Conservation (phyloP, 2,329 filamentous ascomycete species). For the Ophiostoma australiae region DNA sequence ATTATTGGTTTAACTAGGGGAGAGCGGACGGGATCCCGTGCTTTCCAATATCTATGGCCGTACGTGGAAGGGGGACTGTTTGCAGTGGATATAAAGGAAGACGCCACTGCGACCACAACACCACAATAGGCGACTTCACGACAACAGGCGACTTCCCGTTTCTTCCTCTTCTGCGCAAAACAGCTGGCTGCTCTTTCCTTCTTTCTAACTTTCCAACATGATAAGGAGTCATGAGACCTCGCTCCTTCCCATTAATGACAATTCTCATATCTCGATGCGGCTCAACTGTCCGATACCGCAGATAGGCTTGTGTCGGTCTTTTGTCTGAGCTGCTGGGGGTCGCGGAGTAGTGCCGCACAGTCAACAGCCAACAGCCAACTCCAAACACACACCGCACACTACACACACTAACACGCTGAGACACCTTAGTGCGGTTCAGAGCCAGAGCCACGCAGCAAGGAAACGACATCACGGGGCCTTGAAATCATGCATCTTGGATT, state of each 20-base stretch:
- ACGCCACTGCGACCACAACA: background rate
- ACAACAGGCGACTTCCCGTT: background rate
- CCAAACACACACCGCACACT: background rate
- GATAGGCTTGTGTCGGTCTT: background rate
- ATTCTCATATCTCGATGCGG: background rate
- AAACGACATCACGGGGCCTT: background rate
- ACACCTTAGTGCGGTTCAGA: background rate
- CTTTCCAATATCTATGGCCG: too few species aligned
- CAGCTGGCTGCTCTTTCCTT: background rate
- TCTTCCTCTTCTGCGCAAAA: background rate
- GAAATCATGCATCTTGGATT: background rate
- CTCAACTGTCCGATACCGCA: background rate
- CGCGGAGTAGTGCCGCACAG: background rate
- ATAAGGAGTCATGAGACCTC: background rate
- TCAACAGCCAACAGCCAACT: background rate
- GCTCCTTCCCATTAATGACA: background rate
- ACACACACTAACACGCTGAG: background rate
- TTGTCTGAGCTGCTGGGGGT: background rate
- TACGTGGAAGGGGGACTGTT: background rate
- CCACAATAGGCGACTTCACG: too few species aligned
- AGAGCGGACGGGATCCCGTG: too few species aligned
- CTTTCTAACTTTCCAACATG: background rate
- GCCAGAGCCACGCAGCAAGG: background rate
- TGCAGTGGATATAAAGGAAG: background rate
- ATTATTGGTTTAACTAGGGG: too few species aligned